Conservation (phyloP, 2,329 filamentous ascomycete species). For the Venturia pyrina region DNA sequence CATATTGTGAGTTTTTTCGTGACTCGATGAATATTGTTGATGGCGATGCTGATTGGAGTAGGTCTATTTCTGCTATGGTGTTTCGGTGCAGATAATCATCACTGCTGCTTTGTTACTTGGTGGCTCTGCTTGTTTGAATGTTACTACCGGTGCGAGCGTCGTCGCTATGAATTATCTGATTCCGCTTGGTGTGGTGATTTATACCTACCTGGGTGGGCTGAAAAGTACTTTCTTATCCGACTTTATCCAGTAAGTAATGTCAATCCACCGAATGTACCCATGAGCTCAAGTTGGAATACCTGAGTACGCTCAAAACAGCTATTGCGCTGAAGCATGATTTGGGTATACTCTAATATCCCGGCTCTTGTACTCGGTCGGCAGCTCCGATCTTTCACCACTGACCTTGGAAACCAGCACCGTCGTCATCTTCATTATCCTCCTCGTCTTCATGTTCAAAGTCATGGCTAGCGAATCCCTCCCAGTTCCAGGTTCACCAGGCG, state of each 20-base stretch:
- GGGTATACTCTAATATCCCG: too few relatives aligned
- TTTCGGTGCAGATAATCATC: conserved; percentile 7
- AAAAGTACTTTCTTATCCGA: conserved; percentile 2
- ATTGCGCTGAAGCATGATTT: too few relatives aligned
- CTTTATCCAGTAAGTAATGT: background rate
- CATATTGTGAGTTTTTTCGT: background rate
- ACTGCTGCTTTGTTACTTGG: conserved; percentile 7
- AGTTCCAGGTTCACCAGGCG: conserved; percentile 9
- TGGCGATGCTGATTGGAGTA: background rate
- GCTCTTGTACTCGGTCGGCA: too few relatives aligned
- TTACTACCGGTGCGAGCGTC: background rate
- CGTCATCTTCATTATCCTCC: conserved; percentile 9
- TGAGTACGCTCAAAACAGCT: too few relatives aligned
- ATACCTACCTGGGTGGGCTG: conserved; percentile 5
- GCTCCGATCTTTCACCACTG: background rate
- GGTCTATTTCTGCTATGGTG: conserved; percentile 3
- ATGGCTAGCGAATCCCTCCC: conserved; percentile 6
- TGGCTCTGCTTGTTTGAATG: background rate
- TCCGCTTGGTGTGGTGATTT: conserved; percentile 3
- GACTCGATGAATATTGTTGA: background rate
- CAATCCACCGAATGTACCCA: background rate
- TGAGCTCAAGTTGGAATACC: too few relatives aligned
- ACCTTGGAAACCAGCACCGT: background rate
- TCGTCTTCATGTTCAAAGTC: conserved; percentile 11
- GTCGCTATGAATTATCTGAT: conserved; percentile 9